These are phyloP conservation scores for Colletotrichum tabaci DNA, from an alignment of 2,329 filamentous ascomycete species.

Conservation along the genomic window DNA sequence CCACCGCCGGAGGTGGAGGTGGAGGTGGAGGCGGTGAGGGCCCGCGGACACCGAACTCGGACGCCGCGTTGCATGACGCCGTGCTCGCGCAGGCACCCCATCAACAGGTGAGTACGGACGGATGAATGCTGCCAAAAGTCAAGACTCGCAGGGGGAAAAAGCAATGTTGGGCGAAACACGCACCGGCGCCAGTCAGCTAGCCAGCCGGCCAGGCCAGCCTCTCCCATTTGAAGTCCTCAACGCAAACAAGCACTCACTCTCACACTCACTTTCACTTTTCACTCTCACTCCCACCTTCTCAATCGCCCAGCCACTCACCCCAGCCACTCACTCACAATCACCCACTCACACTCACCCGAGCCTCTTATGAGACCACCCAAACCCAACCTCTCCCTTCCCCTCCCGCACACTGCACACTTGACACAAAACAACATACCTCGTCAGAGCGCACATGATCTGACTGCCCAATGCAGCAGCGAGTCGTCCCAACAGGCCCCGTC, in stretches of 20 bases:
- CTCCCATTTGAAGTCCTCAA: constrained; percentile 6
- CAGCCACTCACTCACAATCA: constrained; percentile 14
- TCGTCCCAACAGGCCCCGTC: constrained; percentile 28
- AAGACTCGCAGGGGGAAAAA: background rate
- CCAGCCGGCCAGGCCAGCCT: no score
- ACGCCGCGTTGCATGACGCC: constrained; percentile 37
- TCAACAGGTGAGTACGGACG: constrained; percentile 30
- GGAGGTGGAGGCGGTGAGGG: constrained; percentile 25
- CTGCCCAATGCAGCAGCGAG: constrained; percentile 35
- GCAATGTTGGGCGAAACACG: constrained; percentile 1
- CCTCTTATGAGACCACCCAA: constrained; percentile 11
- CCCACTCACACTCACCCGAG: background rate
- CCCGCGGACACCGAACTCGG: constrained; percentile 21
- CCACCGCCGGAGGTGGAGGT: constrained; percentile 19
- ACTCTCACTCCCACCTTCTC: background rate
- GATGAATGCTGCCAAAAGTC: background rate
- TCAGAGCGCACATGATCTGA: constrained; percentile 19
- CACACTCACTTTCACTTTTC: background rate
- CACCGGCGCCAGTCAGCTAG: background rate
- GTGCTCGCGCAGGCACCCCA: constrained; percentile 38
- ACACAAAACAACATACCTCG: no score
- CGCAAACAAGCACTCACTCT: background rate
- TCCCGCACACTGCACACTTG: background rate
- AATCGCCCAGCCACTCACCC: constrained; percentile 3
- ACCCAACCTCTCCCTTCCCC: background rate